Base-by-base conservation (phyloP, 179 eudicot species). In the Spinacia oleracea region DNA sequence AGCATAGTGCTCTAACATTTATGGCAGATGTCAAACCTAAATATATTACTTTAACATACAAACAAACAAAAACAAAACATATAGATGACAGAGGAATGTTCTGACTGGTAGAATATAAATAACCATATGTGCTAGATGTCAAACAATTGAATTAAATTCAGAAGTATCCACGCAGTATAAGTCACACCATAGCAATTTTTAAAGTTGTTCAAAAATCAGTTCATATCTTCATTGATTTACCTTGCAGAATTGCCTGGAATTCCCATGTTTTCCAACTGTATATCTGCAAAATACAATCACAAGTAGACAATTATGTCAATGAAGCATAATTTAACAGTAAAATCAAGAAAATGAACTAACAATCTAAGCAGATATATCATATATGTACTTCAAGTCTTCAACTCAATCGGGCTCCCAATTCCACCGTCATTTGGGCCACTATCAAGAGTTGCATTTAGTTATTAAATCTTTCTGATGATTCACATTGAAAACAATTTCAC, bases 201-300 rank as follows among this genome's bases (percentile, higher is more conserved):
- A 25, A 27, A 70, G 16, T 45, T 58, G 21, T 45, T 45, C 42
- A 15, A 15, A 5, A 25, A 21, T 51, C 16, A 60, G 18, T 53
- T 45, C 20, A 58, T 23, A 10, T 25, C 23, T 66, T 43, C 23
- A 40, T 69, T 43, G 60, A 11, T 27, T 23, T 84, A 90, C 98
- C 96, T 85, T 84, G 91, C 84, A 86, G 70, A 79, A 81, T 81
- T 63, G 90, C 93, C 84, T 91, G 94, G 79, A 81, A 76, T 82
- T 96, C 99, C 98, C 98, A 96, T 84, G 91, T 91, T 86, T 93
- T 93, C 99, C 99, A 96, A 87, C 99, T 93, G 83, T 96, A 96
- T 74, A 96, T 96, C 99, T 95, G 83, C 83, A 81, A 69, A 58
- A 67, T 73, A 56, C 76, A 74, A 68, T 80, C 73, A 69, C 40